phyloP scores from a whole-genome alignment of 208 protist genomes.

The Leishmania lainsoni region DNA sequence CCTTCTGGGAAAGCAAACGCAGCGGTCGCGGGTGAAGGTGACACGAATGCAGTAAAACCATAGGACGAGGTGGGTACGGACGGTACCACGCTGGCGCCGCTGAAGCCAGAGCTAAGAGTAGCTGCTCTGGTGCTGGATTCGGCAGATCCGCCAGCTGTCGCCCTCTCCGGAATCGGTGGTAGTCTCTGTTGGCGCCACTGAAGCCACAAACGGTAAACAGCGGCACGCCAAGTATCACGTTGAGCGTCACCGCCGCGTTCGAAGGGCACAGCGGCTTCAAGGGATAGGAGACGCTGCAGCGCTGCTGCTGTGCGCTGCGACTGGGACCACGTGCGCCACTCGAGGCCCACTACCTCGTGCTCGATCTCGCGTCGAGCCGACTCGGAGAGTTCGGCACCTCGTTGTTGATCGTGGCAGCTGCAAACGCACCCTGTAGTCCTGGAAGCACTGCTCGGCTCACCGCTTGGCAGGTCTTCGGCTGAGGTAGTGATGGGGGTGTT shows the following conservation, averaged over 20 bases:
- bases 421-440: not conserved
- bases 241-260: slow-evolving; percentile 16
- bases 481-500: not conserved
- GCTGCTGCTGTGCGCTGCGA: slow-evolving; percentile 66
- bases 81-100: not conserved
- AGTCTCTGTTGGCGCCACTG: slow-evolving; percentile 30
- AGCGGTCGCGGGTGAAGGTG: not conserved
- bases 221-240: slow-evolving; percentile 29
- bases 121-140: not conserved
- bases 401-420: not conserved
- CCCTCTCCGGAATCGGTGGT: not conserved
- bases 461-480: not conserved
- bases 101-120: not conserved
- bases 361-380: slow-evolving; percentile 39
- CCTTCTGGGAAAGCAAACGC: not conserved
- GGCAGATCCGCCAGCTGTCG: not conserved
- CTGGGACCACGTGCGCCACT: slow-evolving; percentile 75
- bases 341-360: slow-evolving; percentile 56
- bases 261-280: slow-evolving; percentile 80
- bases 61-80: not conserved
- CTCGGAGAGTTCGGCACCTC: not conserved
- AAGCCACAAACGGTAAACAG: slow-evolving; percentile 46
- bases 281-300: slow-evolving; percentile 67
- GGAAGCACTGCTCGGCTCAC: not conserved
- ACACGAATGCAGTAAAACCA: not conserved